Evolutionary conservation across 164 flowering plant species (phyloP), one percentile per base, ranked within the genome.

Genomic region (Sextonia rubra): DNA sequence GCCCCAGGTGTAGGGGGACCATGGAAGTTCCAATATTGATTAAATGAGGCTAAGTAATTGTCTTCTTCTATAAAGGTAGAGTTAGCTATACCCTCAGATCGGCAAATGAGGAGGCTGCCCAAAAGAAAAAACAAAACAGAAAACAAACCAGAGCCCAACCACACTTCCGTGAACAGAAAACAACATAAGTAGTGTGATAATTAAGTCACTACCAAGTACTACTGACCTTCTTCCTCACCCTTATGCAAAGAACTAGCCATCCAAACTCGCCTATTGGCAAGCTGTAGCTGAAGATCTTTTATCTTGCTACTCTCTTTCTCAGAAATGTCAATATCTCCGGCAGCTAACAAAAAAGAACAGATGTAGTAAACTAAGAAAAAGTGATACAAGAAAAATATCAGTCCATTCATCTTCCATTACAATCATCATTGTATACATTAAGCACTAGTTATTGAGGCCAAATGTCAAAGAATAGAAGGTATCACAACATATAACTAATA

Each of bases 221-320:
- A 58, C 64, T 64, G 14, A 91, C 99, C 91, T 88, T 86, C 82
- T 74, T 89, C 97, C 89, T 95, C 99, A 69, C 95, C 99, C 78
- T 77, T 85, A 74, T 95, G 99, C 69, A 91, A 80, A 48, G 98
- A 95, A 66, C 98, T 76, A 82, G 94, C 93, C 94, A 95, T 87
- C 99, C 98, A 95, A 68, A 90, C 89, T 66, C 66, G 84, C 82
- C 91, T 88, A 69, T 81, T 27, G 14, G 72, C 69, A 74, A 95
- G 81, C 74, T 85, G 88, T 63, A 52, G 70, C 75, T 79, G 81
- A 72, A 95, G 79, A 56, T 85, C 89, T 77, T 83, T 81, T 37
- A 88, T 32, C 64, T 66, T 73, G 73, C 68, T 71, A 12, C 27
- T 55, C 37, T 74, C 83, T 74, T 47, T 77, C 68, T 75, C 76